These are phyloP conservation scores for Sherardia arvensis DNA, from an alignment of 257 asterid genomes.

Conservation along the genomic window DNA sequence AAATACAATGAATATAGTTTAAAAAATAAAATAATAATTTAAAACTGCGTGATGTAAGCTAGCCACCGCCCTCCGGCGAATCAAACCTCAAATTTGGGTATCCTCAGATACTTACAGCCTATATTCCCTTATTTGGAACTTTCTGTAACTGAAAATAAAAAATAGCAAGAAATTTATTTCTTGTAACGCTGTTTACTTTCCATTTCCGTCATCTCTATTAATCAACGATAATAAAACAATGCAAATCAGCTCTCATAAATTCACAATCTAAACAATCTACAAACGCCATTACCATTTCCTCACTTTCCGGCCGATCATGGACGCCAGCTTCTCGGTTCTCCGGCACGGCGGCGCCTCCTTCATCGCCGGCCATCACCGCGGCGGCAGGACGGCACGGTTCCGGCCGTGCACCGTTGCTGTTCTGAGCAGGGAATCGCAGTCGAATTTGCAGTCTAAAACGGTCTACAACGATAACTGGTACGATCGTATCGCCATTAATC, in stretches of 20 bases:
- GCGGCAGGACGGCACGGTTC: slow-evolving; percentile 22
- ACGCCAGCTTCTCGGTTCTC: slow-evolving; percentile 17
- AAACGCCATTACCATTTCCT: not conserved
- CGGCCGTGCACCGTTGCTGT: slow-evolving; percentile 14
- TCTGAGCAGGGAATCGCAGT: slow-evolving; percentile 17
- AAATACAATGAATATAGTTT: too few species aligned
- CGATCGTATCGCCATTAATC: slow-evolving; percentile 61
- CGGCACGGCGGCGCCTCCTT: slow-evolving; percentile 7
- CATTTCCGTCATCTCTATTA: not conserved
- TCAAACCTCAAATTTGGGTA: not conserved
- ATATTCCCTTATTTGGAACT: not conserved
- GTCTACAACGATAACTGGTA: slow-evolving; percentile 59
- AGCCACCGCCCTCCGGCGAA: not conserved
- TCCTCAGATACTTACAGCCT: not conserved
- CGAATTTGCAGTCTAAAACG: slow-evolving; percentile 6
- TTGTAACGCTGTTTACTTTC: not conserved
- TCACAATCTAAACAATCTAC: not conserved
- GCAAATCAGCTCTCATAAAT: not conserved
- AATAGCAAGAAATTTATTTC: not conserved
- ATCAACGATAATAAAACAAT: not conserved
- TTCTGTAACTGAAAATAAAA: not conserved
- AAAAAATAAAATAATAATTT: too few species aligned
- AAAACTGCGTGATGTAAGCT: not conserved
- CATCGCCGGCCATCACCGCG: slow-evolving; percentile 16
- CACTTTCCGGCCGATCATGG: slow-evolving; percentile 22